A percentile compares a stretch with the other conserved stretches of the same genome.
phyloP scores from a whole-genome alignment of 768 basidiomycete genomes.

The Boletus reticulatus region DNA sequence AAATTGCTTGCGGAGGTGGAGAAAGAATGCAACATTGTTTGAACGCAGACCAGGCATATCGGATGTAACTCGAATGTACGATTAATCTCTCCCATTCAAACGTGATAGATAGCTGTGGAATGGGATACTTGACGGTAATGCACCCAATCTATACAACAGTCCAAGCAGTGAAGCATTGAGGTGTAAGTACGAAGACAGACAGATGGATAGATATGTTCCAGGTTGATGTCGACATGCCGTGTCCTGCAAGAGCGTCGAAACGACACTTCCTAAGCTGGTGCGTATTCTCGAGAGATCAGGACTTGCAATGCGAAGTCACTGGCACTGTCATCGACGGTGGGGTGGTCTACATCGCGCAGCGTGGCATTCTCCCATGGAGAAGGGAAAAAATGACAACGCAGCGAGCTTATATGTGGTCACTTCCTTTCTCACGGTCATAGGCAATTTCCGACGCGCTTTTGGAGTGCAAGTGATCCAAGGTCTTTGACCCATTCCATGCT shows the following conservation, averaged over 20 bases:
- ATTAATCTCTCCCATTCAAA: neutral
- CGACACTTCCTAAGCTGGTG: conserved; percentile 68
- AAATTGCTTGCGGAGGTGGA: conserved; percentile 23
- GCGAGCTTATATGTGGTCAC: conserved; percentile 19
- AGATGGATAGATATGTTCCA: conserved; percentile 41
- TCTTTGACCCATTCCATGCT: conserved; percentile 22
- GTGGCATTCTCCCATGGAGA: conserved; percentile 56
- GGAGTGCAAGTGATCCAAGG: neutral
- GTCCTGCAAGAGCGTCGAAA: conserved; percentile 47
- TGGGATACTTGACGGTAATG: too few relatives aligned
- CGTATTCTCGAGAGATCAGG: conserved; percentile 54
- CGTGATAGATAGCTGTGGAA: too few relatives aligned
- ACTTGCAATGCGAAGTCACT: conserved; percentile 50
- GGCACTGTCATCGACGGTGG: conserved; percentile 64
- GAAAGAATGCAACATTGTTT: conserved; percentile 23
- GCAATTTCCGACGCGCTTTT: neutral
- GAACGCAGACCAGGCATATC: neutral
- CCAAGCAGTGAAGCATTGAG: too few relatives aligned
- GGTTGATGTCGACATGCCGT: conserved; percentile 61
- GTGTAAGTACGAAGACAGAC: neutral
- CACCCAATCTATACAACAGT: too few relatives aligned
- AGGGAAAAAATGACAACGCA: conserved; percentile 7
- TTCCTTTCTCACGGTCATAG: conserved; percentile 39
- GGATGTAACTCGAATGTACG: neutral
- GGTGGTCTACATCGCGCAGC: conserved; percentile 54